Base-by-base conservation (phyloP, 805 yeast genomes). In the Cyberlindnera mississippiensis region DNA sequence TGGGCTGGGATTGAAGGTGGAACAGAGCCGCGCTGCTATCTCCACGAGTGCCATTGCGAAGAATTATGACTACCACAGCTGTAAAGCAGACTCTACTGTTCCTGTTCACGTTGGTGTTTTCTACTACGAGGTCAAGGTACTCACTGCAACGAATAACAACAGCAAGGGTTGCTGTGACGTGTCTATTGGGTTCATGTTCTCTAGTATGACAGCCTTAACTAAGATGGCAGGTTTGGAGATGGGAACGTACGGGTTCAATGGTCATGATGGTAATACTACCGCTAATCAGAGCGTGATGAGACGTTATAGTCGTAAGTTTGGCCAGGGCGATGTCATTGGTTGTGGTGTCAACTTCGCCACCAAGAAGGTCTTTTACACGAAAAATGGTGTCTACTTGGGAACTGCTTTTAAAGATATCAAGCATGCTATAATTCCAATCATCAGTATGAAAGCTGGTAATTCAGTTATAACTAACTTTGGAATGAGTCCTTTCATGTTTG, bases 301-400 rank as follows among this genome's bases (percentile, higher is more conserved):
- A 33, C 65, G 61, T 18, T 70, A 65, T 38, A 69, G 69, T 2
- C 69, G 72, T 31, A 63, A 58, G 24, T 81, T 74, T 58, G 76
- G 80, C 0, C 56, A 64, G 28, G 73, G 73, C 17, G 96, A 88
- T 60, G 68, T 75, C 3, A 72, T 90, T 48, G 97, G 97, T 0
- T 83, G 90, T 61, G 96, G 96, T 4, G 72, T 88, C 18, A 83
- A 89, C 64, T 83, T 76, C 52, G 67, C 73, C 13, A 76, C 75
- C 31, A 72, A 76, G 32, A 64, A 79, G 0, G 71, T 87, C 2
- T 90, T 89, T 53, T 77, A 78, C 49, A 89, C 96, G 0, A 82
- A 85, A 58, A 89, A 90, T 62, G 97, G 96, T 2, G 71, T 85
- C 3, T 65, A 61, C 30, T 56, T 78, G 33, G 84, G 82, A 1